These are phyloP conservation scores for Achaetomiella virescens DNA, from an alignment of 495 filamentous ascomycete species.

Conservation along the genomic window DNA sequence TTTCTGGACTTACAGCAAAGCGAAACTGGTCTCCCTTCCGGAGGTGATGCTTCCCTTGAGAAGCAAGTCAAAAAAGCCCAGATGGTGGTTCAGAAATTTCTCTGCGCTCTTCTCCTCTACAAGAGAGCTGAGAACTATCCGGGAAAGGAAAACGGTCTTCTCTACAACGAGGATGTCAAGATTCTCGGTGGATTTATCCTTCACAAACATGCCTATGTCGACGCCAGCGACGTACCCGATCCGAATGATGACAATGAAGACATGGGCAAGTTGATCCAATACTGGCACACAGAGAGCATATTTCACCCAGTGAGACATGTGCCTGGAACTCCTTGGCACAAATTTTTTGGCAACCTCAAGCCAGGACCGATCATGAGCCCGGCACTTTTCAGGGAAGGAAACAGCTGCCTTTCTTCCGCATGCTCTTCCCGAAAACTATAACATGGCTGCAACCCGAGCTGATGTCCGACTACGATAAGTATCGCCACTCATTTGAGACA, in stretches of 20 bases:
- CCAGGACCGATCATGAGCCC: not conserved
- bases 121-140: slow-evolving; percentile 7
- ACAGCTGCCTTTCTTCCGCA: not conserved
- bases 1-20: slow-evolving; percentile 9
- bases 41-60: slow-evolving; percentile 10
- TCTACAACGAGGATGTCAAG: slow-evolving; percentile 8
- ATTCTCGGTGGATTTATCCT: slow-evolving; percentile 2
- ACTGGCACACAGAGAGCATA: slow-evolving; percentile 9
- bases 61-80: slow-evolving; percentile 11
- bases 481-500: slow-evolving; percentile 1
- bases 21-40: slow-evolving; percentile 4
- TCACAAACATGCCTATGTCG: slow-evolving; percentile 1
- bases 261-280: not conserved
- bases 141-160: slow-evolving; percentile 10
- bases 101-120: slow-evolving; percentile 6
- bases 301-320: slow-evolving; percentile 12
- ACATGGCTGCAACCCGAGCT: slow-evolving; percentile 4
- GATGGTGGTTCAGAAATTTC: not conserved
- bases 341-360: slow-evolving; percentile 14
- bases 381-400: slow-evolving; percentile 4
- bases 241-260: not conserved
- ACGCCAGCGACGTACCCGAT: not conserved
- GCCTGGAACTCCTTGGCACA: slow-evolving; percentile 18
- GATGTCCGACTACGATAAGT: not conserved
- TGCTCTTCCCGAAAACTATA: slow-evolving; percentile 7